These are phyloP conservation scores for Coffea eugenioides DNA, from an alignment of 257 asterid species.

Conservation along the genomic window DNA sequence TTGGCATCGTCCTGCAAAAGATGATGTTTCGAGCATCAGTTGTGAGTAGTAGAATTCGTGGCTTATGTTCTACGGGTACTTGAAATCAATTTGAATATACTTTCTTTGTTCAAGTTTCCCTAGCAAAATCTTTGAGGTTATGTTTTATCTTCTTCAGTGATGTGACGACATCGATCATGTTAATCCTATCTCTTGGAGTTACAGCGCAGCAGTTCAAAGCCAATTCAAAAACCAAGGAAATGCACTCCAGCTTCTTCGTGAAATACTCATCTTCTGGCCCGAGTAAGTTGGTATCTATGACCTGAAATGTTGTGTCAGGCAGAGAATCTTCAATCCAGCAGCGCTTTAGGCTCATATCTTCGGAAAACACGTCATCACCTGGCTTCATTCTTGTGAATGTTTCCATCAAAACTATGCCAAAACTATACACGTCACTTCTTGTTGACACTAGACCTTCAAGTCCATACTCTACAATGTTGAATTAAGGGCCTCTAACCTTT, in stretches of 20 bases:
- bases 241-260: constrained; percentile 14
- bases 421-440: constrained; percentile 4
- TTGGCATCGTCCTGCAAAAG: too few relatives aligned
- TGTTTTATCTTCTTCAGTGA: constrained; percentile 30
- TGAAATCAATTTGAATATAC: not conserved
- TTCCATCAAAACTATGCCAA: not conserved
- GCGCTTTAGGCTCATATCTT: not conserved
- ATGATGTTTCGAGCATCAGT: too few relatives aligned
- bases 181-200: constrained; percentile 30
- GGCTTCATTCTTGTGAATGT: constrained; percentile 7
- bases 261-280: not conserved
- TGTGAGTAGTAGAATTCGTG: too few relatives aligned
- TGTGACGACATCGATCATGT: constrained; percentile 26
- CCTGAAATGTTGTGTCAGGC: not conserved
- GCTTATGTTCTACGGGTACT: too few relatives aligned
- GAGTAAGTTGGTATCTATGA: not conserved
- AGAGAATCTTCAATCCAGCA: not conserved
- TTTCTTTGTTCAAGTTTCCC: not conserved
- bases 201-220: constrained; percentile 32
- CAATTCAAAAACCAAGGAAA: constrained; percentile 28
- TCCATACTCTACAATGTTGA: not conserved
- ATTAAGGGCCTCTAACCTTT: not conserved
- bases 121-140: not conserved
- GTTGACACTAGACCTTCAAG: not conserved
- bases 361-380: not conserved